Base-by-base conservation (phyloP, 305 asterid genomes). In the Vinca major region DNA sequence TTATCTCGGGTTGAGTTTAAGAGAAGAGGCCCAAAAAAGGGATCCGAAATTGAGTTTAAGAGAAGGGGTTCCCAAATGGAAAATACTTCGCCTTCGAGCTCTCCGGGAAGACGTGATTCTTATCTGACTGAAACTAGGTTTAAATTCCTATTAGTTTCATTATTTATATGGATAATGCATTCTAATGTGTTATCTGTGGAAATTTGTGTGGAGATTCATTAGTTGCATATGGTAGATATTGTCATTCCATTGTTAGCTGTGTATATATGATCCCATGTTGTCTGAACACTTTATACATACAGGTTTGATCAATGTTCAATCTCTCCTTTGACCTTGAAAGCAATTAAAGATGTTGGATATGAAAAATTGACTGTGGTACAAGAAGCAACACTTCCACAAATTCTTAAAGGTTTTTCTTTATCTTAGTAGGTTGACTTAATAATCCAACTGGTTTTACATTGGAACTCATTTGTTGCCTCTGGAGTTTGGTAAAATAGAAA, bases 121-220 rank as follows among this genome's bases (percentile, higher is more conserved):
- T 86, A 93, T 82, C 99, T 93, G 44, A 91, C 96, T 66, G 95
- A 89, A 74, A 89, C 91, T 80, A 87, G 98, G 98, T 90, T 37
- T 21, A 11, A 6, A 65, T 64, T 70, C 65, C 62, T 41, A 41
- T 11, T 3, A 36, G 8, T 3, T 51, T 17, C 45, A 4, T 63
- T 13, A 26, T 6, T 61, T 39, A 40, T 61, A 5, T 36, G 20
- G 26, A 47, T 33, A 55, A 1, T 11, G 19, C 41, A 48, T 58
- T 33, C 9, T 36, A 20, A 39, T 13, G 41, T 67, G 71, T 14
- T 19, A 52, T 20, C 6, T 58, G 0, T 13, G 53, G 5, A 40
- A 52, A 12, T 19, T 41, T 40, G 19, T 64, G n/a, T 53, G 20
- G 6, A 4, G 17, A 19, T 62, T 53, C 67, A 62, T 4, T n/a